Evolutionary conservation across 331 rosid genomes (phyloP), one percentile per base, ranked within the genome.

Genomic region (Stylosanthes scabra): DNA sequence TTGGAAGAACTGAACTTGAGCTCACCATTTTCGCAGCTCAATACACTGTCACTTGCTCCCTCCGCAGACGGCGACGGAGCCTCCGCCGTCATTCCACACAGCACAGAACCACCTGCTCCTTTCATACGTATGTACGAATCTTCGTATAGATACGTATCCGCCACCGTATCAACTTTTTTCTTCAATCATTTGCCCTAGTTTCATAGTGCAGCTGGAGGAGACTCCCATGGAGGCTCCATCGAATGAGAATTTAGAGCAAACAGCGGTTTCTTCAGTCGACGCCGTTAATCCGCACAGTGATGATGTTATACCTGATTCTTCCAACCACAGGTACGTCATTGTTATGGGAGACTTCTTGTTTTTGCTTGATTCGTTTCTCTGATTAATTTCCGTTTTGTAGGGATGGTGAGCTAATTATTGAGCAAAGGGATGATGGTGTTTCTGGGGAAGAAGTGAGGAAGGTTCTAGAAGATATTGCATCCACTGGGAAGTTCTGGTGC

Each of bases 401-500:
- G 61, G 85, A 39, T 4, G 40, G 65, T 40, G 87, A 78, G 64
- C 72, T 54, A 63, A 84, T 62, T 5, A 42, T 62, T 40, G 86
- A 78, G 67, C 74, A 62, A 20, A 78, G 85, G 65, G 45, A 40
- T 2, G 83, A 82, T 70, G 52, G 81, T 70, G 52, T 83, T 82
- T 63, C 83, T 1, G 82, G 60, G 14, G 92, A 85, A 65, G 88
- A 88, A 75, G 83, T 83, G 70, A 70, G 77, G 61, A 59, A 73
- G 56, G 66, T 86, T 76, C 74, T 89, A 25, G 84, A 84, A 80
- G 90, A 71, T 60, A 90, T 90, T 84, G 97, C 97, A 52, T 90
- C 96, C 80, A 83, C 92, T 0, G 97, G 97, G 66, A 89, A 58
- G 72, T 93, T 83, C 75, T 86, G 97, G 98, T 88, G 81, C 74